These are phyloP conservation scores for Phytophthora kernoviae DNA, from an alignment of 352 stramenopile genomes.

Conservation along the genomic window DNA sequence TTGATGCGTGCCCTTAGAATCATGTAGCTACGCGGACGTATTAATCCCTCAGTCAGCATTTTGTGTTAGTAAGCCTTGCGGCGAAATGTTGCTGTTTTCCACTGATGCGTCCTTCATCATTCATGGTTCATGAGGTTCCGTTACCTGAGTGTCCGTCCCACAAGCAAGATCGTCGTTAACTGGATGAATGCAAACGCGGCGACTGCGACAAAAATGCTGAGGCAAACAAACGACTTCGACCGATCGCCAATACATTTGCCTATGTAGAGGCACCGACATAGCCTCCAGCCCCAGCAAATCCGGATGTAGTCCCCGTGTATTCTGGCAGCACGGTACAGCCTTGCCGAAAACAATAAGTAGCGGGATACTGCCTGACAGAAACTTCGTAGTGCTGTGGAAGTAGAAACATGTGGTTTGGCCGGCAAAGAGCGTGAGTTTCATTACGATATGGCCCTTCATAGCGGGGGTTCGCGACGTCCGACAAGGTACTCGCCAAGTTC, in stretches of 20 bases:
- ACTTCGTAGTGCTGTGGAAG: constrained; percentile 73
- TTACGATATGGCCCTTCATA: constrained; percentile 86
- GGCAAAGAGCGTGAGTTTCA: constrained; percentile 79
- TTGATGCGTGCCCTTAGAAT: too few species aligned
- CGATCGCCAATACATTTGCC: constrained; percentile 36
- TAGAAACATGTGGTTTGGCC: constrained; percentile 81
- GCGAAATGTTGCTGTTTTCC: neutral
- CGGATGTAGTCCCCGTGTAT: constrained; percentile 34
- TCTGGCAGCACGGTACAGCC: constrained; percentile 41
- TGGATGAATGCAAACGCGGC: constrained; percentile 16
- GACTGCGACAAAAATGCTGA: constrained; percentile 37
- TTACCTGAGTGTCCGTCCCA: constrained; percentile 13
- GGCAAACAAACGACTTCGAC: constrained; percentile 34
- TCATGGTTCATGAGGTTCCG: neutral
- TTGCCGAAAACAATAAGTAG: constrained; percentile 89
- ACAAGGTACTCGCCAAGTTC: constrained; percentile 84
- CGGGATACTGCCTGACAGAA: constrained; percentile 60
- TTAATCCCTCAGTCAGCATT: too few species aligned
- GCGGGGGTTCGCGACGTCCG: constrained; percentile 74
- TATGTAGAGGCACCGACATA: constrained; percentile 47
- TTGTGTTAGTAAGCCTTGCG: too few species aligned
- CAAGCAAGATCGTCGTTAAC: constrained; percentile 23
- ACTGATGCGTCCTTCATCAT: constrained; percentile 1
- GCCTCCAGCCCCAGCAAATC: constrained; percentile 58
- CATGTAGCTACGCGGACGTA: too few species aligned